Evolutionary conservation across 768 basidiomycete genomes (phyloP).

Genomic region (Tremella yokohamensis): DNA sequence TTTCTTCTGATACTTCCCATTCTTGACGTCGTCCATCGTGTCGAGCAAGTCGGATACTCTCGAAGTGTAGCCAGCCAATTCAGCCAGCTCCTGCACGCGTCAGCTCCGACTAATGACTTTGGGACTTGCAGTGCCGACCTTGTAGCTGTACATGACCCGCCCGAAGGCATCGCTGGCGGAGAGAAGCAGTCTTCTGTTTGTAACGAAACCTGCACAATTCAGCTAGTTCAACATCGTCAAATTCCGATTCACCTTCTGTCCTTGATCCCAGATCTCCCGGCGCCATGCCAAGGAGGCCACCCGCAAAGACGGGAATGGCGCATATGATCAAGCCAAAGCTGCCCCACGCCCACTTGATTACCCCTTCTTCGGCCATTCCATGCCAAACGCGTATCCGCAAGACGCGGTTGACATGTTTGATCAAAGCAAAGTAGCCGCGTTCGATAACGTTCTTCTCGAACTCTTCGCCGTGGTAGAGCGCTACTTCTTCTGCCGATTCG

Average conservation of each 20-base stretch:
- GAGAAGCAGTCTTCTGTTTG: conserved; percentile 82
- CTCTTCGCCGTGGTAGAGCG: conserved; percentile 80
- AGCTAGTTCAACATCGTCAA: neutral
- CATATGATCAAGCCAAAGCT: conserved; percentile 87
- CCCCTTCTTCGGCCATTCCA: conserved; percentile 85
- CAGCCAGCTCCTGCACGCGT: conserved; percentile 65
- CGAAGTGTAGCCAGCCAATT: conserved; percentile 91
- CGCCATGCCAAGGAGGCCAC: conserved; percentile 66
- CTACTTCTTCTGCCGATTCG: conserved; percentile 65
- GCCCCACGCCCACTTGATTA: conserved; percentile 94
- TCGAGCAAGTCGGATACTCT: conserved; percentile 84
- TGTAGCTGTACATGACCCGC: conserved; percentile 94
- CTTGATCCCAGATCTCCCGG: conserved; percentile 71
- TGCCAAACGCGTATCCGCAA: conserved; percentile 81
- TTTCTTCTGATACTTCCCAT: conserved; percentile 82
- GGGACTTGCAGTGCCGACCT: conserved; percentile 50
- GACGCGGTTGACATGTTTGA: conserved; percentile 80
- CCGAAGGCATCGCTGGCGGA: conserved; percentile 90
- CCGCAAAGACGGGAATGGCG: conserved; percentile 87
- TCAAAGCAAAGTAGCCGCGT: conserved; percentile 74
- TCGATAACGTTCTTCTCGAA: conserved; percentile 89
- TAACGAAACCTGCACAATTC: conserved; percentile 72
- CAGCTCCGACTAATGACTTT: neutral
- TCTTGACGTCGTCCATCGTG: conserved; percentile 79
- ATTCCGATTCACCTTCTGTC: conserved; percentile 67